Conservation (phyloP, 345 rosid species). For the Ceriops zippeliana region DNA sequence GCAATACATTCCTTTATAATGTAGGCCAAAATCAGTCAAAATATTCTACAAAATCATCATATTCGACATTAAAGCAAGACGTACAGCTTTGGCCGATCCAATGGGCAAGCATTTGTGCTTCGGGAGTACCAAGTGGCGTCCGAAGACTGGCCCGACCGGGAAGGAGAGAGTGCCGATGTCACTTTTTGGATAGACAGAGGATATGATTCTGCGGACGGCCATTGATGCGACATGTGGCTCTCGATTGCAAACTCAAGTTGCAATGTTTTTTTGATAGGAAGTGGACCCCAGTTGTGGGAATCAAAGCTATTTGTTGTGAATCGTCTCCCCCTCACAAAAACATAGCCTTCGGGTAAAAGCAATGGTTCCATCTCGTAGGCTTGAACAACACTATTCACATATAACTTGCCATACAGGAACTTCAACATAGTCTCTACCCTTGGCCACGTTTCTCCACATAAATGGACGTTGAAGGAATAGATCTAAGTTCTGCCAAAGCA, state of each 20-base stretch:
- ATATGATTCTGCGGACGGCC: conserved; percentile 89
- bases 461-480: conserved; percentile 84
- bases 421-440: conserved; percentile 78
- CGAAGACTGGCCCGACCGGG: conserved; percentile 76
- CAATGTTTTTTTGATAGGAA: conserved; percentile 32
- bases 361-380: conserved; percentile 33
- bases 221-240: conserved; percentile 92
- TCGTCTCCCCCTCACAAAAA: conserved; percentile 91
- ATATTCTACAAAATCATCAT: not conserved
- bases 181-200: conserved; percentile 90
- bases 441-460: conserved; percentile 77
- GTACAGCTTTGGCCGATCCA: conserved; percentile 88
- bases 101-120: conserved; percentile 96
- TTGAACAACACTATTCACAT: conserved; percentile 57
- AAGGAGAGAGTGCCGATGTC: conserved; percentile 89
- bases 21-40: not conserved
- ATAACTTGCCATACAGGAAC: conserved; percentile 60
- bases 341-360: conserved; percentile 78
- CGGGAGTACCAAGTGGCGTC: conserved; percentile 87
- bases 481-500: conserved; percentile 72
- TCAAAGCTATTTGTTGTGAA: conserved; percentile 77
- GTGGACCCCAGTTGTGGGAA: conserved; percentile 65
- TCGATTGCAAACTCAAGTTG: conserved; percentile 84
- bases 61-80: not conserved
- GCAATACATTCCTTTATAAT: not conserved